Conservation (phyloP, 228 moss, liverwort and hornwort genomes). For the Sphagnum fallax region DNA sequence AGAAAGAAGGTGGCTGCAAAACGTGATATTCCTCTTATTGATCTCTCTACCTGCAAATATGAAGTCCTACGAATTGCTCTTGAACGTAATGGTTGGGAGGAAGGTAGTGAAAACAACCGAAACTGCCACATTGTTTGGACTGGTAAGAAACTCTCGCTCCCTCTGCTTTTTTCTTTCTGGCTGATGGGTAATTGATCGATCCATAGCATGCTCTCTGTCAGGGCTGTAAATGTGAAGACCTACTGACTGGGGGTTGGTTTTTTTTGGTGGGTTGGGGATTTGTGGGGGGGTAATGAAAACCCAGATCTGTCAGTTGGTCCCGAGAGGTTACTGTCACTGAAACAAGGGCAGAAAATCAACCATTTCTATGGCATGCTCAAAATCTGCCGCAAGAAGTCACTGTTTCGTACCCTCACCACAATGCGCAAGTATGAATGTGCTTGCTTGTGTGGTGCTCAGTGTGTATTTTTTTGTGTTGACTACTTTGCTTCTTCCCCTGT, state of each 20-base stretch:
- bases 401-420: slow-evolving; percentile 58
- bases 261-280: background rate
- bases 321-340: slow-evolving; percentile 66
- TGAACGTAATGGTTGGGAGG: slow-evolving; percentile 76
- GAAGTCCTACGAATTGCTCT: slow-evolving; percentile 70
- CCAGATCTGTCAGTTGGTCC: slow-evolving; percentile 85
- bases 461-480: background rate
- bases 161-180: background rate
- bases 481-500: background rate
- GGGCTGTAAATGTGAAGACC: background rate
- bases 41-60: slow-evolving; percentile 90
- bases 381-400: slow-evolving; percentile 85
- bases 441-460: background rate
- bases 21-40: slow-evolving; percentile 55
- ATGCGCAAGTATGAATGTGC: slow-evolving; percentile 70
- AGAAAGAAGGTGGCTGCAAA: slow-evolving; percentile 10
- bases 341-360: slow-evolving; percentile 90
- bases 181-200: too few species aligned
- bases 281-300: background rate
- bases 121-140: slow-evolving; percentile 93
- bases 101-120: slow-evolving; percentile 72
- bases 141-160: slow-evolving; percentile 22
- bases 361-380: slow-evolving; percentile 96
- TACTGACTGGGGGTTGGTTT: background rate
- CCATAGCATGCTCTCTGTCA: background rate